Conservation (phyloP, 768 basidiomycete genomes). For the Russula brevipes region DNA sequence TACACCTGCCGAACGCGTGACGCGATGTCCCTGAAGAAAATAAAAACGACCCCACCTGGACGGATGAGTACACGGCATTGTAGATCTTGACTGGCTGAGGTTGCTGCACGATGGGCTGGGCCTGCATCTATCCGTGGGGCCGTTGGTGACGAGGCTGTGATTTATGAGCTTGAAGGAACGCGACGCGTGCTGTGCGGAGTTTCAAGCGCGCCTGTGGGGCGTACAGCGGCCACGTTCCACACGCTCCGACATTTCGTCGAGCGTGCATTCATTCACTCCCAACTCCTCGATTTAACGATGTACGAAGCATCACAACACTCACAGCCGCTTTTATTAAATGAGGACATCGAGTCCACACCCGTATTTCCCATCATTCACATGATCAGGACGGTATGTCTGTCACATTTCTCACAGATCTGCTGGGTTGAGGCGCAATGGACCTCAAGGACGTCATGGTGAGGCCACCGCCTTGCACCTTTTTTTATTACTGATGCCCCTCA, state of each 20-base stretch:
- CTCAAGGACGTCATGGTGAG: slow-evolving; percentile 19
- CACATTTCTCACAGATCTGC: not conserved
- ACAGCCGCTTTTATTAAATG: slow-evolving; percentile 43
- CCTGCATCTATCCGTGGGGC: slow-evolving; percentile 13
- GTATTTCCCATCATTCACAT: slow-evolving; percentile 82
- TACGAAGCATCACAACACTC: slow-evolving; percentile 27
- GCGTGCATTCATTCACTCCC: not conserved
- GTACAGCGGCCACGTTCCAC: not conserved
- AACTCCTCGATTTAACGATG: not conserved
- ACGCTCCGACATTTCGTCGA: not conserved
- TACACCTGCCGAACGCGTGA: slow-evolving; percentile 58
- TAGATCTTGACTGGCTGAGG: slow-evolving; percentile 72
- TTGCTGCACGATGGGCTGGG: slow-evolving; percentile 22
- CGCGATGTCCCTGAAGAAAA: slow-evolving; percentile 20
- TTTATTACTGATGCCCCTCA: not conserved
- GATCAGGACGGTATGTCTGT: slow-evolving; percentile 53
- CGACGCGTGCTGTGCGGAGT: slow-evolving; percentile 25
- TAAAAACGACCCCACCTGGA: slow-evolving; percentile 50
- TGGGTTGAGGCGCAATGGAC: not conserved
- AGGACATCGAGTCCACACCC: slow-evolving; percentile 50
- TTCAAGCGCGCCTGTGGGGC: slow-evolving; percentile 11
- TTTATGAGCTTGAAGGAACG: not conserved
- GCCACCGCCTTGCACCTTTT: not conserved
- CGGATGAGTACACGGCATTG: slow-evolving; percentile 89
- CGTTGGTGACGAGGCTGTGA: not conserved